Base-by-base conservation (phyloP, 1,284 basidiomycete genomes). In the Ustilago curta region DNA sequence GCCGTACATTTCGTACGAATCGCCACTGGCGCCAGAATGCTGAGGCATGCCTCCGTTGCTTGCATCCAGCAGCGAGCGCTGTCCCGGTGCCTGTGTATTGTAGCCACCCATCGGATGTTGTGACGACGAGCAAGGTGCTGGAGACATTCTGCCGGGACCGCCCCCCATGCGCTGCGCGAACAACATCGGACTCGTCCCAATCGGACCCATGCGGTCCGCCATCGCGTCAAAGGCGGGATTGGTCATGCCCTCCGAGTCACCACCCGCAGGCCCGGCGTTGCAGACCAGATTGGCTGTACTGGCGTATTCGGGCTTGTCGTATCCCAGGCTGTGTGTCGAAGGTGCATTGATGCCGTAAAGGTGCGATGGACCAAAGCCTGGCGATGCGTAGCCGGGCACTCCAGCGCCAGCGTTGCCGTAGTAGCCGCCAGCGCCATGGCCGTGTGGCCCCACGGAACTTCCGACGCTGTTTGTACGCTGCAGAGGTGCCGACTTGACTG, bases 131-230 rank as follows among this genome's bases (percentile, higher is more conserved):
- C 56, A 37, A 12, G 61, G 70, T 8, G 53, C 67, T 4, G 65
- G 66, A 27, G 68, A 68, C 2, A 40, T 39, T 4, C 59, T 49
- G 9, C 54, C 69, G 4, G 32, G 43, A 9, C 53, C 61, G 16
- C 60, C 62, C 23, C 64, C 68, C 8, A 69, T 56, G 14, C 64
- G 63, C 61, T 78, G 74, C 9, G 78, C 78, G 50, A 67, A 78
- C 49, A 80, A 50, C 61, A 68, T 67, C 27, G 79, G 79, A 39
- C 64, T 70, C 4, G 79, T 81, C 1, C 79, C 79, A 51, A 81
- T 80, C 3, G 79, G 79, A 19, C 79, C 79, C 68, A 81, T 68
- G 37, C 69, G 59, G 12, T 71, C 66, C 35, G 75, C 59, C 59
- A 76, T 40, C 7, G 56, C 45, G 2, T 79, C 72, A 18, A 68